phyloP scores from a whole-genome alignment of 345 rosid species.

The Hirschfeldia incana region DNA sequence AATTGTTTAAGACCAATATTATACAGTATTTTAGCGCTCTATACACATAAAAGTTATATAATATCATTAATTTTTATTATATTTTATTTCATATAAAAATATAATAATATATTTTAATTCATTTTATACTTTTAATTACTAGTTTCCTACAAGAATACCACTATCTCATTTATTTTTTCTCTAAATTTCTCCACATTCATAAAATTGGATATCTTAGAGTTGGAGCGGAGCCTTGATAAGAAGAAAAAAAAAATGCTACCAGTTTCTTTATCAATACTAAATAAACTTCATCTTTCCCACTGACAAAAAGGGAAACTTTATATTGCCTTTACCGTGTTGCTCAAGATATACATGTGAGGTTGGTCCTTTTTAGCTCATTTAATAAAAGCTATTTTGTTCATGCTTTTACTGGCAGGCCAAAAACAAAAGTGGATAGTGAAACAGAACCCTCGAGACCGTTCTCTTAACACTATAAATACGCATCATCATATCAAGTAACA shows the following conservation, averaged over 20 bases:
- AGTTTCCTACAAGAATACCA: background rate
- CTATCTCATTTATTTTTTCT: background rate
- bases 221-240: background rate
- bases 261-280: background rate
- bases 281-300: background rate
- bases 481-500: constrained; percentile 13
- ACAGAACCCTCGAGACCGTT: constrained; percentile 23
- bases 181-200: background rate
- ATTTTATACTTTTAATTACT: background rate
- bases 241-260: background rate
- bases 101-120: too few species aligned
- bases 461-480: constrained; percentile 33
- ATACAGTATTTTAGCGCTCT: background rate
- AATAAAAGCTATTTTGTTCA: constrained; percentile 30
- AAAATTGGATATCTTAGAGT: background rate
- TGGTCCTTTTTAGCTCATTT: constrained; percentile 29
- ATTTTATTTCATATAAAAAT: too few species aligned
- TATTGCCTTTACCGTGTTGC: constrained; percentile 33
- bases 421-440: constrained; percentile 10
- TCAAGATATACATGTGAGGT: constrained; percentile 40
- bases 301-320: constrained; percentile 28
- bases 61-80: background rate
- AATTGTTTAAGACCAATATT: background rate
- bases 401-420: constrained; percentile 28
- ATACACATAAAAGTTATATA: background rate